These are phyloP conservation scores for Brettanomyces anomalus DNA, from an alignment of 805 yeast species.

Conservation along the genomic window DNA sequence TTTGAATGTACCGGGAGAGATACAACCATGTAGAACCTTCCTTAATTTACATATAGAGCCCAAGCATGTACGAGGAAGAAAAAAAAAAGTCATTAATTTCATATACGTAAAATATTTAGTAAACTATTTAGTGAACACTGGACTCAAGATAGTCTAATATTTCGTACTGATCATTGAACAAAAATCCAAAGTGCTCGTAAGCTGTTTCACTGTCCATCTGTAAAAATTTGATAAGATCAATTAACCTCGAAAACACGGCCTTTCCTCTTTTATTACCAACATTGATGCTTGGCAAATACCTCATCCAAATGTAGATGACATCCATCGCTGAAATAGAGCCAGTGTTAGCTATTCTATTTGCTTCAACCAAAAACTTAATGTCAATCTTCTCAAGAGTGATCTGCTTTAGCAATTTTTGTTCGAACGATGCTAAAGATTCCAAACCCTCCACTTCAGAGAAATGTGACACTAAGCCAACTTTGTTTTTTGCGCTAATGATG, in stretches of 20 bases:
- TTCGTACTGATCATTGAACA: slow-evolving; percentile 21
- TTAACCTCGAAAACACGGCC: slow-evolving; percentile 10
- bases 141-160: slow-evolving; percentile 11
- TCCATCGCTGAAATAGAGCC: slow-evolving; percentile 10
- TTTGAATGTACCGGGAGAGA: slow-evolving; percentile 9
- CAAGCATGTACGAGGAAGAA: background rate
- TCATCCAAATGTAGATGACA: slow-evolving; percentile 21
- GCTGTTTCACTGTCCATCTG: slow-evolving; percentile 15
- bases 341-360: background rate
- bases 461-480: slow-evolving; percentile 5
- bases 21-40: background rate
- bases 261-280: slow-evolving; percentile 10
- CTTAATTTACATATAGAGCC: slow-evolving; percentile 1
- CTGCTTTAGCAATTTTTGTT: slow-evolving; percentile 10
- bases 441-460: slow-evolving; percentile 2
- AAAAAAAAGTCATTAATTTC: background rate
- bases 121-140: slow-evolving; percentile 4
- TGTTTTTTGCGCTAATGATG: slow-evolving; percentile 4
- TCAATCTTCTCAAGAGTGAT: slow-evolving; percentile 10
- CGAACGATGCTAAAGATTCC: slow-evolving; percentile 7
- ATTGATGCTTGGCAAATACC: slow-evolving; percentile 12
- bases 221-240: slow-evolving; percentile 17
- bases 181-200: slow-evolving; percentile 20
- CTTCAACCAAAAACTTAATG: background rate
- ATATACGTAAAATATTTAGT: background rate